A percentile compares a stretch with the other conserved stretches of the same genome.
These are phyloP conservation scores for Penicillium egyptiacum DNA, from an alignment of 495 filamentous ascomycete species.

Conservation along the genomic window DNA sequence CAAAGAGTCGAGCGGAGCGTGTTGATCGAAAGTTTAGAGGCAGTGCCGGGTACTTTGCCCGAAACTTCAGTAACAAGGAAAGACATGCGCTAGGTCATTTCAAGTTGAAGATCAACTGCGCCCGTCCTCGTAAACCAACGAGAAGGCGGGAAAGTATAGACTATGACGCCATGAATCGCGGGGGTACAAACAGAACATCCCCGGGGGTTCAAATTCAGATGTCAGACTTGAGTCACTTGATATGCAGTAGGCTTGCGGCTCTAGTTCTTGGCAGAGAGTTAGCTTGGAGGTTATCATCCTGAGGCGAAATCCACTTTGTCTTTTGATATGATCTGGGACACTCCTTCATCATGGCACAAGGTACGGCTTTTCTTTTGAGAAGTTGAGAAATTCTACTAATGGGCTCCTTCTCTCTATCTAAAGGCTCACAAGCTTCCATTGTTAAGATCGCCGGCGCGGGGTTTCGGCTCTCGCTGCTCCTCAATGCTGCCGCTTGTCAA, in stretches of 20 bases:
- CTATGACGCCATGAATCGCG: conserved; percentile 21
- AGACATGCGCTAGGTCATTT: conserved; percentile 12
- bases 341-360: conserved; percentile 20
- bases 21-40: conserved; percentile 14
- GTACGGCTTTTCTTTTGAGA: conserved; percentile 9
- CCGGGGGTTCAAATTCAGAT: background rate
- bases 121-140: conserved; percentile 17
- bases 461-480: conserved; percentile 44
- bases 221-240: conserved; percentile 32
- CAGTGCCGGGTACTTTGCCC: conserved; percentile 20
- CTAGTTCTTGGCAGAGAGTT: background rate
- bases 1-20: conserved; percentile 13
- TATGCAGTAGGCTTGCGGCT: conserved; percentile 27
- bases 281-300: background rate
- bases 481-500: conserved; percentile 45
- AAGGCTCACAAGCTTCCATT: conserved; percentile 32
- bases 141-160: background rate
- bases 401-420: background rate
- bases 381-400: conserved; percentile 7
- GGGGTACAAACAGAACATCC: background rate
- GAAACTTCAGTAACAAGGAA: conserved; percentile 12
- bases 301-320: background rate
- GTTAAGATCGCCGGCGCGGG: conserved; percentile 42
- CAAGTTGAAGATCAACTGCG: conserved; percentile 20
- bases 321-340: conserved; percentile 4